Conservation (phyloP, 768 basidiomycete genomes). For the Pleurotus giganteus region DNA sequence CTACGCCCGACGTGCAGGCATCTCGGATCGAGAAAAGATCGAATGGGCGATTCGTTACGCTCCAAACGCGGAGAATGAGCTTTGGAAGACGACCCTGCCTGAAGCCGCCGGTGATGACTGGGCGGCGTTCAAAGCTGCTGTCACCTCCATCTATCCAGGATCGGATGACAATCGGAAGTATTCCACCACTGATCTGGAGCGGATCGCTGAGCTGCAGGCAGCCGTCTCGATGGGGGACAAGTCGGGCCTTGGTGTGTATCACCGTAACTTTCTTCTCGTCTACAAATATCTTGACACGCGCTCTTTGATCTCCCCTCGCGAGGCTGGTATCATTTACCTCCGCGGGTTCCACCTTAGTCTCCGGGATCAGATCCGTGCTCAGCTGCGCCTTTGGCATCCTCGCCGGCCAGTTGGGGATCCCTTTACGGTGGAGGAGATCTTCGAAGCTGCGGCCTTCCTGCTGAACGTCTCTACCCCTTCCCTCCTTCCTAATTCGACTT, state of each 20-base stretch:
- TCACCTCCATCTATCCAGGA: neutral
- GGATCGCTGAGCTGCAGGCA: neutral
- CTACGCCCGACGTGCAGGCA: neutral
- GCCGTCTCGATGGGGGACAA: neutral
- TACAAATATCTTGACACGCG: no score
- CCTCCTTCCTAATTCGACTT: neutral
- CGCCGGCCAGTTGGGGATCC: neutral
- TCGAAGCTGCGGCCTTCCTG: neutral
- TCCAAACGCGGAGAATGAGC: neutral
- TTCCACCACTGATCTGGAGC: neutral
- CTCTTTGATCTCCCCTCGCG: no score
- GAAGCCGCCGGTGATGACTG: neutral
- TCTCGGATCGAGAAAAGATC: neutral
- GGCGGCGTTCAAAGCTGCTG: neutral
- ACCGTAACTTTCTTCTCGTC: no score
- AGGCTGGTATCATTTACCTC: no score
- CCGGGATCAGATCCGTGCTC: constrained; percentile 2
- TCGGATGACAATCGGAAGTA: neutral
- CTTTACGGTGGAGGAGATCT: neutral
- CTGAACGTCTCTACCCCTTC: neutral
- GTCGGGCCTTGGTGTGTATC: neutral
- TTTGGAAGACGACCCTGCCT: neutral
- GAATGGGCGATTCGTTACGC: neutral
- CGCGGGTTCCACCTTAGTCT: neutral
- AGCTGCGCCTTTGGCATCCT: neutral